Evolutionary conservation across 129 eudicot species (phyloP), one percentile per base, ranked within the genome.

Genomic region (Ambrosia trifida): DNA sequence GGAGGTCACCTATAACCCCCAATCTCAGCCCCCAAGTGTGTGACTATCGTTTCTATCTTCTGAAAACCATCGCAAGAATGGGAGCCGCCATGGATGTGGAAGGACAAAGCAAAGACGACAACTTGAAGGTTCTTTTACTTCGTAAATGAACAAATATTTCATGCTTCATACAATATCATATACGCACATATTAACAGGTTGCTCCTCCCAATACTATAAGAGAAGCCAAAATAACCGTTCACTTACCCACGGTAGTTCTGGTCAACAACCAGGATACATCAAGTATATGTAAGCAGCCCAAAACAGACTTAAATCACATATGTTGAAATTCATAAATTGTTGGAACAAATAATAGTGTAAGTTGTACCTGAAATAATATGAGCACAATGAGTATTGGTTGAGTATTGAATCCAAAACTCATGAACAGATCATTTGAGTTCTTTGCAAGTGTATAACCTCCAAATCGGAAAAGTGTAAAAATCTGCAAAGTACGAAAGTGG

Each of bases 331-430:
- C 30, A 62, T 7, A 62, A 35, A n/a, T 33, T n/a, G 36, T 3
- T 51, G 38, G 38, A 1, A 12, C 0, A 30, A 40, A 53, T 38
- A 35, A n/a, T 2, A 70, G 38, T 35, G 38, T 35, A 35, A 4
- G 38, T 13, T 36, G 35, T 80, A 89, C 98, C 96, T 89, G 96
- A 73, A 89, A 92, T 46, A 92, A 66, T 64, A 92, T 92, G 63
- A 92, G 96, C 5, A 96, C 98, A 67, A 92, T 92, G 67, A 92
- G 91, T 35, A 89, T 95, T 47, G 98, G 98, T 58, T 89, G 98
- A 10, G 91, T 87, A 80, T 89, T 91, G 85, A 92, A 92, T 43
- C 98, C 98, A 73, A 92, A 92, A 79, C 98, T 92, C 73, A 77
- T 79, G 71, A 92, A 92, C 43, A 92, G 82, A 73, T 92, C 96